Percentiles rank a stretch among this genome's conserved stretches.
These are phyloP conservation scores for Camellia lanceoleosa DNA, from an alignment of 148 eudicot species.

Conservation along the genomic window DNA sequence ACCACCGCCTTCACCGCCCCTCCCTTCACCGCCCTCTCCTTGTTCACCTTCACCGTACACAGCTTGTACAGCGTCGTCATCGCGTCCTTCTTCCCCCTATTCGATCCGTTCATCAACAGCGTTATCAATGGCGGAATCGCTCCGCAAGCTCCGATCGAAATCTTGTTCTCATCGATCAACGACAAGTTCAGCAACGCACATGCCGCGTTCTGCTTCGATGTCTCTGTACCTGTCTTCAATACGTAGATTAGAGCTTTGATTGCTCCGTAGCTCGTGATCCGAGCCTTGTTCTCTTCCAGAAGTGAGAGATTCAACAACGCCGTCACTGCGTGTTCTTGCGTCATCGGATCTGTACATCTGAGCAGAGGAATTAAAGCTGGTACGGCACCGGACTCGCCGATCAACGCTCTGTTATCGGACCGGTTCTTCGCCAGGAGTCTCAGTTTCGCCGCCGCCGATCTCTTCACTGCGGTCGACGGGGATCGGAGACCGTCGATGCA, in stretches of 20 bases:
- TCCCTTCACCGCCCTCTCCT: conserved; percentile 70
- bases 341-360: conserved; percentile 59
- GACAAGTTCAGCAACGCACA: conserved; percentile 70
- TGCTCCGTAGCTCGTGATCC: conserved; percentile 46
- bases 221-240: conserved; percentile 69
- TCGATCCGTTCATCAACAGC: conserved; percentile 50
- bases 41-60: conserved; percentile 54
- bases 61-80: conserved; percentile 80
- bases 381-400: conserved; percentile 77
- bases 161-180: conserved; percentile 62
- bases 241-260: conserved; percentile 70
- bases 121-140: conserved; percentile 78
- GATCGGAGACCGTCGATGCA: conserved; percentile 66
- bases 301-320: conserved; percentile 69
- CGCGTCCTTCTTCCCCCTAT: conserved; percentile 80
- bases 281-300: conserved; percentile 43
- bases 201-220: conserved; percentile 81
- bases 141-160: conserved; percentile 76
- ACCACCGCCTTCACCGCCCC: conserved; percentile 75
- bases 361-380: conserved; percentile 59
- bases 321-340: conserved; percentile 84
- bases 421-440: conserved; percentile 75
- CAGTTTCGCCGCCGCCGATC: conserved; percentile 76
- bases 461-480: conserved; percentile 47
- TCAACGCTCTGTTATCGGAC: conserved; percentile 71